Base-by-base conservation (phyloP, 2,329 filamentous ascomycete genomes). In the Calycina marina region DNA sequence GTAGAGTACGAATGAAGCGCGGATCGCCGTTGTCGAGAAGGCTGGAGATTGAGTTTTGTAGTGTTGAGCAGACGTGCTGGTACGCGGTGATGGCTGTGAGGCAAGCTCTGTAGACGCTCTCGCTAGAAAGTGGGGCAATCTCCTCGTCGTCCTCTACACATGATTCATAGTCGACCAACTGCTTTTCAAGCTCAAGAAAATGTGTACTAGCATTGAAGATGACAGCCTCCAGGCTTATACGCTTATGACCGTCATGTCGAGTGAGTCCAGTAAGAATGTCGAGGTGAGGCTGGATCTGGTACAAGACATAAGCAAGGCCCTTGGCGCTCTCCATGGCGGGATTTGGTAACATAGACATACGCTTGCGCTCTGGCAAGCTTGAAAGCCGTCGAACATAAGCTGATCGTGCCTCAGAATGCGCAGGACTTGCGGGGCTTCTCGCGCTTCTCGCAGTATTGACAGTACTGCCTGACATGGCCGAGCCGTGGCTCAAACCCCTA, bases 121-220 rank as follows among this genome's bases (percentile, higher is more conserved):
- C 72, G 47, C 74, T 76, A 34, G 73, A 70, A 13, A 64, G 59
- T 10, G 58, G 57, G 3, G 59, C 55, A 22, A 9, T 8, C 20
- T 9, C 8, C 24, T 56, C 54, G 18, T 59, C 56, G 25, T 62
- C 61, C 6, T 69, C 67, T 14, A 60, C 58, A 11, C 66, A 65
- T 0, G 61, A 56, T 31, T 75, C 69, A 37, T 75, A 69, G 39
- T 65, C 69, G 46, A 75, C 68, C 13, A 78, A 71, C 44, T 76
- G 71, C 39, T 69, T 65, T 45, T 77, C 72, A 5, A 77, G 56
- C 45, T 77, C 69, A 48, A 75, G 69, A 3, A 78, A 71, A 38
- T 77, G 73, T 1, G 65, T 69, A 38, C 71, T 73, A 8, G 72
- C 76, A 48, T 76, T 76, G 53, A 76, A 77, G 38, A 77, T 72